phyloP scores from a whole-genome alignment of 768 basidiomycete species.

The Leucosporidium scottii region DNA sequence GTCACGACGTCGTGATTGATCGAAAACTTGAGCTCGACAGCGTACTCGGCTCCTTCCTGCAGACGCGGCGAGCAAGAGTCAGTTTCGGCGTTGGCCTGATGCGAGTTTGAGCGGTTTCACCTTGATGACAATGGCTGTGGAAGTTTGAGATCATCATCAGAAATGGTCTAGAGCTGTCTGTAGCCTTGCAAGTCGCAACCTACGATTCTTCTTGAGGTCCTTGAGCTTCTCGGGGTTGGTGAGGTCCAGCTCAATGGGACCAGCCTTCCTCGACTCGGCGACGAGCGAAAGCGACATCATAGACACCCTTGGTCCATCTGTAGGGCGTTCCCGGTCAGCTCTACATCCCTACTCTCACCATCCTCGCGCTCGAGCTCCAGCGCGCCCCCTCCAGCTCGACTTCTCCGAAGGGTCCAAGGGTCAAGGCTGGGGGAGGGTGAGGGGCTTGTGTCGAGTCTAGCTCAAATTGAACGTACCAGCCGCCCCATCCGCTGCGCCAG shows the following conservation, averaged over 20 bases:
- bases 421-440: no score
- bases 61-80: no score
- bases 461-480: no score
- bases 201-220: slow-evolving; percentile 62
- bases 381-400: neutral
- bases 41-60: slow-evolving; percentile 41
- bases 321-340: no score
- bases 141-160: no score
- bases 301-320: slow-evolving; percentile 51
- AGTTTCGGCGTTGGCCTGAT: neutral
- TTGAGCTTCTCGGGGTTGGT: slow-evolving; percentile 49
- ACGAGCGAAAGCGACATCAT: slow-evolving; percentile 71
- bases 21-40: slow-evolving; percentile 63
- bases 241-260: slow-evolving; percentile 59
- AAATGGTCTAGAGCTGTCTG: no score
- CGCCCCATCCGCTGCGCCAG: slow-evolving; percentile 43
- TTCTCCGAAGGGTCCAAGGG: no score
- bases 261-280: slow-evolving; percentile 54
- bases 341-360: neutral
- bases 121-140: slow-evolving; percentile 39
- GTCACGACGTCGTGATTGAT: slow-evolving; percentile 77
- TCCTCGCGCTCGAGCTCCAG: neutral
- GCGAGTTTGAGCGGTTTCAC: slow-evolving; percentile 11
- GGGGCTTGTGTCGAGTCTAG: no score
- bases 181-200: no score